Evolutionary conservation across 176 grass and related monocot genomes (phyloP).

Genomic region (Lolium perenne): DNA sequence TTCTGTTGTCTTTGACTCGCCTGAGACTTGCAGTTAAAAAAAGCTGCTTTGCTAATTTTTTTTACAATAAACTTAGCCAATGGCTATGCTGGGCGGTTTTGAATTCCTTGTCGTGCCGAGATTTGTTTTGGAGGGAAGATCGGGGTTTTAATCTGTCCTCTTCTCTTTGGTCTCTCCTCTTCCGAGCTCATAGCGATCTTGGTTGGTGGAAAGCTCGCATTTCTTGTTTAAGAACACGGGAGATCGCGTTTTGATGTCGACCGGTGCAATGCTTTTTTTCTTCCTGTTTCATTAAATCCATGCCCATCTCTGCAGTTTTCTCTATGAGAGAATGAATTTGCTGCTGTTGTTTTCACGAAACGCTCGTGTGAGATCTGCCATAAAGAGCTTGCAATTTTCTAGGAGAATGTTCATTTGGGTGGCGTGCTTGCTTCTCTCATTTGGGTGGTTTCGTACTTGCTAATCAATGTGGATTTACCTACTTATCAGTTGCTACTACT

Average conservation of each 20-base stretch:
- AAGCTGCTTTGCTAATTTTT: background rate
- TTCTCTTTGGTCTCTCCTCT: background rate
- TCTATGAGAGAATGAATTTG: background rate
- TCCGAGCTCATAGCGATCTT: slow-evolving; percentile 46
- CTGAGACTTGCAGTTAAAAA: slow-evolving; percentile 34
- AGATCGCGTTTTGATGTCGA: slow-evolving; percentile 42
- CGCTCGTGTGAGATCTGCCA: background rate
- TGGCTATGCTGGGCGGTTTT: background rate
- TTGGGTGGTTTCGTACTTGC: slow-evolving; percentile 27
- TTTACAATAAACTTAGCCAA: background rate
- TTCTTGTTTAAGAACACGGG: slow-evolving; percentile 22
- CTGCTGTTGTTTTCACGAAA: slow-evolving; percentile 25
- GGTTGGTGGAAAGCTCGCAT: slow-evolving; percentile 42
- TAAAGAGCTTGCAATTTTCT: background rate
- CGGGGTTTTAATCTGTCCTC: slow-evolving; percentile 15
- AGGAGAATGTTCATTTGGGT: slow-evolving; percentile 13
- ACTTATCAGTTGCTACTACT: slow-evolving; percentile 1
- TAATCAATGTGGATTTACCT: background rate
- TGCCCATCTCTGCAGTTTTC: background rate
- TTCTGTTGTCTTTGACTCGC: slow-evolving; percentile 4
- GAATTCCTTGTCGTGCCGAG: background rate
- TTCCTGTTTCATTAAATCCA: background rate
- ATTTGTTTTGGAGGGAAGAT: slow-evolving; percentile 8
- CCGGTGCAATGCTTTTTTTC: background rate
- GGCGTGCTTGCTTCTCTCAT: background rate